These are phyloP conservation scores for Postia placenta DNA, from an alignment of 768 basidiomycete species.

Conservation along the genomic window DNA sequence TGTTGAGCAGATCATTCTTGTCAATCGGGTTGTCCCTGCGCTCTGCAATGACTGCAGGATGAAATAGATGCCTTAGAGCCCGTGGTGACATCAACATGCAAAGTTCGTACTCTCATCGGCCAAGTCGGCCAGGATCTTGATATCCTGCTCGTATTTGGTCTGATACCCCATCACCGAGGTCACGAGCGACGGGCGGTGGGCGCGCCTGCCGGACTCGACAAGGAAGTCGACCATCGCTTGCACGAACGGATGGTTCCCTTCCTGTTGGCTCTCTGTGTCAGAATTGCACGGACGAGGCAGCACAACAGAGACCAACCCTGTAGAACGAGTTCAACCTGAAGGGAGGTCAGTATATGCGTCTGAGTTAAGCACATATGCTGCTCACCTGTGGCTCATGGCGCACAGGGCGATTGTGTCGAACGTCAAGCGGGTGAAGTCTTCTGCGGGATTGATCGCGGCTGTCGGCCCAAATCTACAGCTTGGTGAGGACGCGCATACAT, in stretches of 20 bases:
- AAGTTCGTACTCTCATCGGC: slow-evolving; percentile 31
- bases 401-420: slow-evolving; percentile 42
- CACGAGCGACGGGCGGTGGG: slow-evolving; percentile 29
- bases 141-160: slow-evolving; percentile 35
- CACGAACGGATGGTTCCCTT: slow-evolving; percentile 32
- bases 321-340: slow-evolving; percentile 42
- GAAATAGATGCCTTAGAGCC: not conserved
- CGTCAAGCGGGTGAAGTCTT: slow-evolving; percentile 43
- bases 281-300: not conserved
- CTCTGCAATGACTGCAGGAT: slow-evolving; percentile 31
- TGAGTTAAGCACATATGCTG: not conserved
- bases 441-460: slow-evolving; percentile 34
- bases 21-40: slow-evolving; percentile 32
- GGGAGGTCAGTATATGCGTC: not conserved
- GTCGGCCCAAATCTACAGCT: slow-evolving; percentile 35
- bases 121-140: slow-evolving; percentile 35
- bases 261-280: slow-evolving; percentile 13
- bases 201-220: slow-evolving; percentile 29
- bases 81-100: not conserved
- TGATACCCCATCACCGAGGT: slow-evolving; percentile 30
- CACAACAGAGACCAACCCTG: slow-evolving; percentile 22
- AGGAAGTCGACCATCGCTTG: slow-evolving; percentile 37
- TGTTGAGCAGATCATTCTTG: slow-evolving; percentile 38
- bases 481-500: no score
- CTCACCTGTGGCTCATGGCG: slow-evolving; percentile 35